These are phyloP conservation scores for Candida xyloterini DNA, from an alignment of 805 yeast genomes.

Conservation along the genomic window DNA sequence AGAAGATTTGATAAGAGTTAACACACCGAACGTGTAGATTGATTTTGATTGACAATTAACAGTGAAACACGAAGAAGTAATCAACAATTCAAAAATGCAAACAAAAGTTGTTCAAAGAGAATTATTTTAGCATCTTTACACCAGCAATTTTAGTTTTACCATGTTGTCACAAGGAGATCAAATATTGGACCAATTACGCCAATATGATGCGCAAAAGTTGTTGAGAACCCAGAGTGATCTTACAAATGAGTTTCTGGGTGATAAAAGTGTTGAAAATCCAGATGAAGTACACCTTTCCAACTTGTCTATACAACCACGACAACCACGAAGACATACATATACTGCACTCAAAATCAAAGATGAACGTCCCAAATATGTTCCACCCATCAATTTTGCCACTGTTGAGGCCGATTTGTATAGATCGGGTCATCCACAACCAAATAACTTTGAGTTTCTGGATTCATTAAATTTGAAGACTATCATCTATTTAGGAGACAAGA, in stretches of 20 bases:
- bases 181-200: conserved; percentile 33
- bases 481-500: conserved; percentile 78
- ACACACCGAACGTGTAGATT: too few relatives aligned
- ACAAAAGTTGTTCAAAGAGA: conserved; percentile 7
- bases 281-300: not conserved
- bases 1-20: too few relatives aligned
- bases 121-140: conserved; percentile 6
- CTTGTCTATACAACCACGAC: not conserved
- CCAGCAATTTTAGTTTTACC: not conserved
- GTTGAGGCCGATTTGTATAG: conserved; percentile 87
- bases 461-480: conserved; percentile 73
- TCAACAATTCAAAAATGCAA: conserved; percentile 4
- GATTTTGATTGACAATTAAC: not conserved
- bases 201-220: conserved; percentile 31
- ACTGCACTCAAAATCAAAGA: conserved; percentile 34
- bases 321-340: conserved; percentile 21
- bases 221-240: conserved; percentile 19
- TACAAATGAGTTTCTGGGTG: not conserved
- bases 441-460: conserved; percentile 75
- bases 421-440: conserved; percentile 90
- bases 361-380: conserved; percentile 50
- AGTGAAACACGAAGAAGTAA: not conserved
- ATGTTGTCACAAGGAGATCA: conserved; percentile 37
- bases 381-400: conserved; percentile 87
- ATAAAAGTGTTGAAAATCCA: not conserved